These are phyloP conservation scores for Nannizziopsis barbatae DNA, from an alignment of 2,329 filamentous ascomycete species.

Conservation along the genomic window DNA sequence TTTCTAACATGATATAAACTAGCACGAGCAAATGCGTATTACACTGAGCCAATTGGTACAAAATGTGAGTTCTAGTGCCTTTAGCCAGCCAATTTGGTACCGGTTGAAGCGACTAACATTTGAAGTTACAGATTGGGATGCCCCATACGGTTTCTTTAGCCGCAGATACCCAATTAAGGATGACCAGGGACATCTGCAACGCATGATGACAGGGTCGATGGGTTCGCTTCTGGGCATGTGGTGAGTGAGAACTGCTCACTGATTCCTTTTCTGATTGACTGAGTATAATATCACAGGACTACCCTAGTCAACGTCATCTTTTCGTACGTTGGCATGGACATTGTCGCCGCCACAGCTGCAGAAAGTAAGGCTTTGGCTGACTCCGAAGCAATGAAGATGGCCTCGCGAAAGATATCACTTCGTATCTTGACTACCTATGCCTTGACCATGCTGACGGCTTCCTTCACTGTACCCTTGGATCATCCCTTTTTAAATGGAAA, in stretches of 20 bases:
- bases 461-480: slow-evolving; percentile 34
- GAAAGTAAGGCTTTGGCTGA: slow-evolving; percentile 34
- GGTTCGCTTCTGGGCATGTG: slow-evolving; percentile 33
- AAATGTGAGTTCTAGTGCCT: slow-evolving; percentile 23
- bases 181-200: slow-evolving; percentile 20
- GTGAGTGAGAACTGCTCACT: slow-evolving; percentile 19
- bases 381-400: slow-evolving; percentile 37
- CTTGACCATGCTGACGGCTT: slow-evolving; percentile 33
- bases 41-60: slow-evolving; percentile 26
- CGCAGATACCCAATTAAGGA: slow-evolving; percentile 25
- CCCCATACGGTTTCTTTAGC: slow-evolving; percentile 33
- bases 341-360: slow-evolving; percentile 35
- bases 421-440: slow-evolving; percentile 37
- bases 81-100: neutral
- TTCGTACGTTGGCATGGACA: slow-evolving; percentile 36
- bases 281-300: slow-evolving; percentile 30
- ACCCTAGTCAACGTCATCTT: slow-evolving; percentile 35
- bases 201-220: slow-evolving; percentile 25
- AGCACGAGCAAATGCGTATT: slow-evolving; percentile 31
- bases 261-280: neutral
- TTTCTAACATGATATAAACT: neutral
- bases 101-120: neutral
- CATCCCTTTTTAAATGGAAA: slow-evolving; percentile 34
- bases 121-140: slow-evolving; percentile 23
- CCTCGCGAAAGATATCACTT: slow-evolving; percentile 34